These are phyloP conservation scores for Blastomyces percursus DNA, from an alignment of 2,329 filamentous ascomycete species.

Conservation along the genomic window DNA sequence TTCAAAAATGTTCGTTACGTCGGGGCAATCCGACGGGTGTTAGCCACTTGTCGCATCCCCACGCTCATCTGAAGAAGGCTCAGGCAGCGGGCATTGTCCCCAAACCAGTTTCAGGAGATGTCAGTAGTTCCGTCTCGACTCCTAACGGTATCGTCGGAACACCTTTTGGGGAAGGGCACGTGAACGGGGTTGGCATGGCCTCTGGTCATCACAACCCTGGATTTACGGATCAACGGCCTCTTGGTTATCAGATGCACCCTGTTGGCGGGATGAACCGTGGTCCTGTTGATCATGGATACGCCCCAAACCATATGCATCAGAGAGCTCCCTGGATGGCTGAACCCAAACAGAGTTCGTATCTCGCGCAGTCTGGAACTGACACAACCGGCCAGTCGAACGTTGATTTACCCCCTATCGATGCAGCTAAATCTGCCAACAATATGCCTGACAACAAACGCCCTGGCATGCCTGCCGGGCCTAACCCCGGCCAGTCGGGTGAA, in stretches of 20 bases:
- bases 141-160: constrained; percentile 34
- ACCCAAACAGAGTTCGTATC: constrained; percentile 36
- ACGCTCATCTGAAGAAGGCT: constrained; percentile 73
- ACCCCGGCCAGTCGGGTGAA: constrained; percentile 45
- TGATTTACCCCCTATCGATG: constrained; percentile 34
- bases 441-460: constrained; percentile 33
- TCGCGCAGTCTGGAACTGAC: constrained; percentile 31
- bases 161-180: constrained; percentile 33
- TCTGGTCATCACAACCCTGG: constrained; percentile 17
- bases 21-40: constrained; percentile 91
- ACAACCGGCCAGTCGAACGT: constrained; percentile 34
- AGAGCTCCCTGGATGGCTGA: constrained; percentile 34
- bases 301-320: constrained; percentile 29
- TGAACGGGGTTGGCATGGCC: constrained; percentile 34
- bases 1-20: constrained; percentile 96
- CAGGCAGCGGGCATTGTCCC: constrained; percentile 35
- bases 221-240: constrained; percentile 33
- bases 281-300: constrained; percentile 27
- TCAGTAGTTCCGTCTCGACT: constrained; percentile 35
- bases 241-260: constrained; percentile 34
- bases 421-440: constrained; percentile 32
- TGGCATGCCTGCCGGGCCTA: constrained; percentile 53
- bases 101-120: constrained; percentile 36
- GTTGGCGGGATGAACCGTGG: constrained; percentile 34
- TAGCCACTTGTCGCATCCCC: constrained; percentile 86